Conservation (phyloP, 2,329 filamentous ascomycete species). For the Pseudogymnoascus sp. region DNA sequence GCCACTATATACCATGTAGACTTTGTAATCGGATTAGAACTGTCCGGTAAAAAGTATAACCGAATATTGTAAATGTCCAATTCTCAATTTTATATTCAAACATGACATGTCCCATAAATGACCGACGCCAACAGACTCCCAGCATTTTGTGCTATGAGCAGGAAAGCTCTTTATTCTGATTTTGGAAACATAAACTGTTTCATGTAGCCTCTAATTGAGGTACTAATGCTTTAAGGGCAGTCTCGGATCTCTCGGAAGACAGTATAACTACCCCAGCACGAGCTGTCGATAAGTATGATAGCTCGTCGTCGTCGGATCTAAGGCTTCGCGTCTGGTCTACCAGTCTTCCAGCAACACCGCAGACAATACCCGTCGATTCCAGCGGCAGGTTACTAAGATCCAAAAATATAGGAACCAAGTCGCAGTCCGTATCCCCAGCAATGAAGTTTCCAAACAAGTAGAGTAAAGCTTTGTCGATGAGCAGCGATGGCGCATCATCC, state of each 20-base stretch:
- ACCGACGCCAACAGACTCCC: neutral
- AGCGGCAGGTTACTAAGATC: constrained; percentile 73
- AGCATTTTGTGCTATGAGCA: neutral
- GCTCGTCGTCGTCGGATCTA: constrained; percentile 47
- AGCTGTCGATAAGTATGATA: constrained; percentile 86
- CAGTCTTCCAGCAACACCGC: constrained; percentile 77
- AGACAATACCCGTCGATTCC: constrained; percentile 90
- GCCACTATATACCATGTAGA: constrained; percentile 1
- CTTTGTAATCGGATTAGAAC: neutral
- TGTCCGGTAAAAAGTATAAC: neutral
- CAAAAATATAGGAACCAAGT: constrained; percentile 77
- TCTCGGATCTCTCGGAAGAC: constrained; percentile 61
- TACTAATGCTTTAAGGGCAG: constrained; percentile 55
- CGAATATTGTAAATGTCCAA: neutral
- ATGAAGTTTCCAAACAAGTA: constrained; percentile 62
- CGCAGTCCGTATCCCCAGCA: constrained; percentile 64
- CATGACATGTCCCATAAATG: neutral
- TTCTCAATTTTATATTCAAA: constrained; percentile 1
- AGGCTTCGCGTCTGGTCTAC: constrained; percentile 56
- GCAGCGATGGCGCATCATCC: constrained; percentile 64
- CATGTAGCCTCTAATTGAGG: neutral
- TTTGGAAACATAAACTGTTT: neutral
- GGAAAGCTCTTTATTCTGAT: neutral
- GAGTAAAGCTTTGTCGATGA: constrained; percentile 62
- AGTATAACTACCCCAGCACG: constrained; percentile 85